These are phyloP conservation scores for Leptographium procerum DNA, from an alignment of 2,329 filamentous ascomycete genomes.

Conservation along the genomic window DNA sequence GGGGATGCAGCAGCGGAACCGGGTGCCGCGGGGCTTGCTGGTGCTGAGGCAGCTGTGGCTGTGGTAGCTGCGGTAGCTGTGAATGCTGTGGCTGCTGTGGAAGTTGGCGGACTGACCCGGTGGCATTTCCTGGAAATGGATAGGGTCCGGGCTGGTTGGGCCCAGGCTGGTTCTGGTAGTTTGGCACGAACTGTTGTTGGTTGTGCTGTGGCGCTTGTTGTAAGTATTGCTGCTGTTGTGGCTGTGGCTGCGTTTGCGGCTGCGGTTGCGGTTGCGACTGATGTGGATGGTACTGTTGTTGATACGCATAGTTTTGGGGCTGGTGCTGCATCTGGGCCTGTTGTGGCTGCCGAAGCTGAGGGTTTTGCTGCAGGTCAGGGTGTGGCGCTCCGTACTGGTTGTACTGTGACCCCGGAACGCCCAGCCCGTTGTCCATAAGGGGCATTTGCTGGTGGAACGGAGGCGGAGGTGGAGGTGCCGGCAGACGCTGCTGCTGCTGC, in stretches of 20 bases:
- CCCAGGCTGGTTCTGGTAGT: not conserved
- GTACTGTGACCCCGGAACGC: not conserved
- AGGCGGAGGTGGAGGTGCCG: conserved; percentile 1
- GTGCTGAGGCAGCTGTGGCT: not conserved
- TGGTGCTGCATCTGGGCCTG: not conserved
- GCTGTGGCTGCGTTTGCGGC: not conserved
- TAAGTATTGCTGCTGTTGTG: not conserved
- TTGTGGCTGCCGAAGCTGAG: not conserved
- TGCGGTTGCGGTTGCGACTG: not conserved
- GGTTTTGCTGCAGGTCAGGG: conserved; percentile 1
- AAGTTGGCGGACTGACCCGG: not conserved
- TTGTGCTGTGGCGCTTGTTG: not conserved
- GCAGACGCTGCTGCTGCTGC: not conserved
- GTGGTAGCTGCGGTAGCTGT: too few relatives aligned
- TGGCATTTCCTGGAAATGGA: not conserved
- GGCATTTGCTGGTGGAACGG: conserved; percentile 5
- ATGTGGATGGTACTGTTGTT: conserved; percentile 1
- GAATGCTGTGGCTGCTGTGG: not conserved
- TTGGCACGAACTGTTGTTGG: not conserved
- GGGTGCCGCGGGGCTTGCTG: conserved; percentile 7
- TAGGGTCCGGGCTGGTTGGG: not conserved
- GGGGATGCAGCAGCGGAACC: conserved; percentile 30
- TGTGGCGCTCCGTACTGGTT: not conserved
- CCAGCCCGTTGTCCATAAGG: not conserved
- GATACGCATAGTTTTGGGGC: not conserved